Conservation (phyloP, 306 rosid species). For the Luffa acutangula region DNA sequence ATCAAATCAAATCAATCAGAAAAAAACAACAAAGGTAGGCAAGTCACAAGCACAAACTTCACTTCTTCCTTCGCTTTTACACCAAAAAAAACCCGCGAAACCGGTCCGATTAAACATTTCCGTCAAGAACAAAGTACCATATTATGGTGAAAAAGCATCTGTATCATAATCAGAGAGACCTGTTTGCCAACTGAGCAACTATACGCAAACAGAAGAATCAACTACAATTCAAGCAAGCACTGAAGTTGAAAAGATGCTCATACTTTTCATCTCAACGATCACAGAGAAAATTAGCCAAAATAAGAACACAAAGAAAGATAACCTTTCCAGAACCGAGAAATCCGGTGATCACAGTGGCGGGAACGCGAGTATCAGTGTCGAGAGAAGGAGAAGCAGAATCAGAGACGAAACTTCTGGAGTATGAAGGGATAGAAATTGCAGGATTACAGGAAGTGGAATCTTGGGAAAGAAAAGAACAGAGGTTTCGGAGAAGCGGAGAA, state of each 20-base stretch:
- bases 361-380: conserved; percentile 51
- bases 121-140: not conserved
- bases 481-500: conserved; percentile 17
- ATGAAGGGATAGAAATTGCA: conserved; percentile 10
- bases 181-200: not conserved
- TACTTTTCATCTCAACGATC: not conserved
- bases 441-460: not conserved
- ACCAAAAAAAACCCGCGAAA: not conserved
- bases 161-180: not conserved
- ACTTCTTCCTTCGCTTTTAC: not conserved
- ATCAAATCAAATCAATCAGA: not conserved
- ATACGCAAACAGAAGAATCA: not conserved
- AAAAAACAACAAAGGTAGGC: not conserved
- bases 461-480: conserved; percentile 18
- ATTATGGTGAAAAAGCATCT: too few relatives aligned
- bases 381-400: conserved; percentile 19
- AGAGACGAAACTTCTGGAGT: conserved; percentile 28
- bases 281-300: not conserved
- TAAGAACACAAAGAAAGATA: not conserved
- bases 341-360: conserved; percentile 78
- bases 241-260: not conserved
- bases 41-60: not conserved
- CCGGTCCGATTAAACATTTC: not conserved
- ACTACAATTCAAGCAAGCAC: not conserved
- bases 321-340: conserved; percentile 97